These are phyloP conservation scores for Fusarium robinianum DNA, from an alignment of 2,329 filamentous ascomycete species.

Conservation along the genomic window DNA sequence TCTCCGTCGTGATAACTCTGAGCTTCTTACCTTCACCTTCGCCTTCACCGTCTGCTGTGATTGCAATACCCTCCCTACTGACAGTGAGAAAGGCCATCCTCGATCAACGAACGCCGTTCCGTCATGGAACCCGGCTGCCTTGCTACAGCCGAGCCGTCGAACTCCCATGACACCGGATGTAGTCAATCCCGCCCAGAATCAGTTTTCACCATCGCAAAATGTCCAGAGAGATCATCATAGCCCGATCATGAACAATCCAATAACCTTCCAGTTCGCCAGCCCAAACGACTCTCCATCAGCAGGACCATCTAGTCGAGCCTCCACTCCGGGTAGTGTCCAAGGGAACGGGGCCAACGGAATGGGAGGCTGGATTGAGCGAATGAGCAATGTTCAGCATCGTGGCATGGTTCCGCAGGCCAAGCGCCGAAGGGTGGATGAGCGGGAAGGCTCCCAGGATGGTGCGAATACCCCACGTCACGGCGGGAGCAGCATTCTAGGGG, in stretches of 20 bases:
- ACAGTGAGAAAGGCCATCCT: constrained; percentile 40
- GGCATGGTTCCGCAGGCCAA: constrained; percentile 63
- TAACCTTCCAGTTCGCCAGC: constrained; percentile 51
- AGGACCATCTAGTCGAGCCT: constrained; percentile 40
- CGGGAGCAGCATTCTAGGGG: constrained; percentile 63
- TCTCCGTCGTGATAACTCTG: constrained; percentile 17
- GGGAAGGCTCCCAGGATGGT: constrained; percentile 48
- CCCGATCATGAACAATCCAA: constrained; percentile 37
- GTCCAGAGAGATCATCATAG: constrained; percentile 28
- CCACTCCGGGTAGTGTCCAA: constrained; percentile 39
- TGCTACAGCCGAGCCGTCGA: constrained; percentile 47
- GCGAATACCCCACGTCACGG: constrained; percentile 39
- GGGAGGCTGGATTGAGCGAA: constrained; percentile 70
- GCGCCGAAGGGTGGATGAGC: constrained; percentile 62
- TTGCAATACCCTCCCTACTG: background rate
- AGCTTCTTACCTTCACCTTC: background rate
- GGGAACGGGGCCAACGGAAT: constrained; percentile 47
- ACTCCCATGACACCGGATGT: constrained; percentile 37
- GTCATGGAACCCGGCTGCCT: constrained; percentile 48
- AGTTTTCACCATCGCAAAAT: constrained; percentile 29
- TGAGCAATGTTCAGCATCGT: constrained; percentile 76
- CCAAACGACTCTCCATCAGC: constrained; percentile 43
- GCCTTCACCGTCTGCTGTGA: background rate
- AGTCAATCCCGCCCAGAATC: constrained; percentile 33
- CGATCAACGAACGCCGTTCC: constrained; percentile 35